These are phyloP conservation scores for Zygoascus ofunaensis DNA, from an alignment of 805 yeast species.

Conservation along the genomic window DNA sequence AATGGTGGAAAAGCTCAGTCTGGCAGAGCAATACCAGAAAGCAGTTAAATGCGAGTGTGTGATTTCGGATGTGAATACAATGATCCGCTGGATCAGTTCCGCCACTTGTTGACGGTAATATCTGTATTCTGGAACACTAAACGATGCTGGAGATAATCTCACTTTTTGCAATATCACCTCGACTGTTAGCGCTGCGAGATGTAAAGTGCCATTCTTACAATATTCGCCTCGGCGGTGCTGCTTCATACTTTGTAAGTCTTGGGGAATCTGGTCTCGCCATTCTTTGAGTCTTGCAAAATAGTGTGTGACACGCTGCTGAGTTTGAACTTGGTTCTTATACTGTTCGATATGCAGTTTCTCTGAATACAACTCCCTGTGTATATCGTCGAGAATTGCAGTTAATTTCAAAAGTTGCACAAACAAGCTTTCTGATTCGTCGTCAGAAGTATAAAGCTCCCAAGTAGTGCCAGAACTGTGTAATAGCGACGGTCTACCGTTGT, in stretches of 20 bases:
- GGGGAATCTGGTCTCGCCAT: conserved; percentile 24
- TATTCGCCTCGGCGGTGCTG: conserved; percentile 19
- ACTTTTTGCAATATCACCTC: conserved; percentile 25
- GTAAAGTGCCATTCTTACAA: conserved; percentile 27
- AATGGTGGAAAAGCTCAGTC: conserved; percentile 24
- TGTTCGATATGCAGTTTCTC: conserved; percentile 11
- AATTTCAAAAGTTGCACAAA: conserved; percentile 23
- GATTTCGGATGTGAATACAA: conserved; percentile 25
- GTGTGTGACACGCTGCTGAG: conserved; percentile 13
- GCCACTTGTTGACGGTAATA: conserved; percentile 22
- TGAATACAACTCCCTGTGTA: conserved; percentile 20
- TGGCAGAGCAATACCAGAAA: conserved; percentile 28
- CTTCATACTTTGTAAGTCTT: conserved; percentile 21
- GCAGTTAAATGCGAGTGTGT: conserved; percentile 29
- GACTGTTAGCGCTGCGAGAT: conserved; percentile 23
- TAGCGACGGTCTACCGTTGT: conserved; percentile 28
- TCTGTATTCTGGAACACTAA: conserved; percentile 11
- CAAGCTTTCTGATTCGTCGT: conserved; percentile 22
- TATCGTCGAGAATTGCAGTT: conserved; percentile 22
- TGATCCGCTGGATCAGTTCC: conserved; percentile 23
- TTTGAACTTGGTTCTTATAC: conserved; percentile 8
- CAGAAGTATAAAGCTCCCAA: conserved; percentile 15
- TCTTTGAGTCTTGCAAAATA: conserved; percentile 14
- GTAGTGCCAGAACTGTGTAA: conserved; percentile 16
- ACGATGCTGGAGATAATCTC: conserved; percentile 20